Conservation (phyloP, 176 grass and related monocot genomes). For the bread wheat (Triticum aestivum) region IWGSC_CS_RefSeq_v2.1 NC_057795.1:575396921-575397420, state of each 20-base stretch:
- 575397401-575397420: constrained; percentile 6
- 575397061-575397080: background rate
- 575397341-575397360: background rate
- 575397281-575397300: background rate
- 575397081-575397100: background rate
- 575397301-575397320: background rate
- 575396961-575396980: constrained; percentile 14
- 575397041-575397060: background rate
- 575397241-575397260: background rate
- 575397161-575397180: background rate
- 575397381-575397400: background rate
- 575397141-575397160: background rate
- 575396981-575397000: background rate
- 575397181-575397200: background rate
- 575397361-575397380: background rate
- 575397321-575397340: background rate
- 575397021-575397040: background rate
- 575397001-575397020: background rate
- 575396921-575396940: constrained; percentile 95
- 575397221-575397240: background rate
- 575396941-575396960: constrained; percentile 90
- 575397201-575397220: background rate
- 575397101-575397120: background rate
- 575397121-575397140: background rate
- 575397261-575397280: background rate